Base-by-base conservation (phyloP, 306 rosid species). In the Prunus mira region DNA sequence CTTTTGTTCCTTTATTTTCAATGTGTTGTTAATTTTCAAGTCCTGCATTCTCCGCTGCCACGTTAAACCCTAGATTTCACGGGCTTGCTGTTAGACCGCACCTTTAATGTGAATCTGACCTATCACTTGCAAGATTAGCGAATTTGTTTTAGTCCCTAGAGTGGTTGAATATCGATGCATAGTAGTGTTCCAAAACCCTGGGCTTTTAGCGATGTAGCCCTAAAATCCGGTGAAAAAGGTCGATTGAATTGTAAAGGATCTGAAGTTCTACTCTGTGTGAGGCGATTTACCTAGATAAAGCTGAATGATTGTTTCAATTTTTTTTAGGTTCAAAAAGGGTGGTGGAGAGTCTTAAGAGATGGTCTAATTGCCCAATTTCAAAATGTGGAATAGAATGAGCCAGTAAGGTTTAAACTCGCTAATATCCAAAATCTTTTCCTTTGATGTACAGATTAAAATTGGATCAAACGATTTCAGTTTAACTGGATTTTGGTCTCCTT, bases 41-140 rank as follows among this genome's bases (percentile, higher is more conserved):
- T 17, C 11, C 51, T 54, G 30, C 20, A 22, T 18, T 49, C 46
- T 56, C 20, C 4, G 17, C 24, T 9, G 25, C 50, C 8, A 12
- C 51, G 49, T 28, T 28, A 72, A 73, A 74, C 76, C 75, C 71
- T 49, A 47, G 76, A 68, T 69, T 46, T 56, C 41, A 18, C 3
- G 27, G 17, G 18, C 28, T 14, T 34, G n/a, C 17, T 4, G 47
- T 9, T 7, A 30, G 15, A 22, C 43, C 34, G 65, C 45, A 75
- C 45, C 54, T 5, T 50, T 32, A 27, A 9, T 28, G 3, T 57
- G 75, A 76, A 72, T 79, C 64, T 57, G 78, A 45, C 22, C 24
- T 45, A 9, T 55, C n/a, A 27, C 22, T 41, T 62, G 22, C 41
- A 27, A 41, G 24, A 60, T 74, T 67, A 27, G 49, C 17, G n/a